Evolutionary conservation across 2,329 filamentous ascomycete species (phyloP).

Genomic region (Corniculantispora saksenae): DNA sequence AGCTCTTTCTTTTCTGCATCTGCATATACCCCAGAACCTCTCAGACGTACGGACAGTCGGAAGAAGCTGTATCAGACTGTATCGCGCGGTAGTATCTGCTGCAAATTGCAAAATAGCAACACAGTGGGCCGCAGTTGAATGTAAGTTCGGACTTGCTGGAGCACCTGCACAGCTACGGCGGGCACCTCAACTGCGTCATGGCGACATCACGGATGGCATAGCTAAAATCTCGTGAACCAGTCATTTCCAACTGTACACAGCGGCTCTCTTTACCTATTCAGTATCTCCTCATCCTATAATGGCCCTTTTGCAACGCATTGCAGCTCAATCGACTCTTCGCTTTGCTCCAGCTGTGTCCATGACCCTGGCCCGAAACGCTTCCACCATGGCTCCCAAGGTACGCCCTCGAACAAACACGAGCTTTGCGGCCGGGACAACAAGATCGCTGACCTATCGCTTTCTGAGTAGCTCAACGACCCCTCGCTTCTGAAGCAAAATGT

Average conservation of each 20-base stretch:
- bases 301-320: constrained; percentile 34
- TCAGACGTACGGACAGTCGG: not conserved
- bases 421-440: not conserved
- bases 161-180: not conserved
- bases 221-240: constrained; percentile 9
- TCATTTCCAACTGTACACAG: not conserved
- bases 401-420: not conserved
- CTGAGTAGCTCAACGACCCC: constrained; percentile 67
- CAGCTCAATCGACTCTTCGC: constrained; percentile 31
- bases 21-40: not conserved
- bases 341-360: constrained; percentile 33
- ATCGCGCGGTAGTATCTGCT: not conserved
- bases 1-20: constrained; percentile 1
- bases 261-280: not conserved
- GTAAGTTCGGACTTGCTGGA: not conserved
- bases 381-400: constrained; percentile 51
- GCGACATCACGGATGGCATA: constrained; percentile 12
- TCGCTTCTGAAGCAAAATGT: constrained; percentile 82
- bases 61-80: not conserved
- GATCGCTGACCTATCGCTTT: not conserved
- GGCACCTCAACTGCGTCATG: not conserved
- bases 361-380: constrained; percentile 41
- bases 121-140: constrained; percentile 4
- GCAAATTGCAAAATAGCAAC: not conserved
- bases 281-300: constrained; percentile 22